phyloP scores from a whole-genome alignment of 2,329 filamentous ascomycete species.

The Ascochyta koolunga region DNA sequence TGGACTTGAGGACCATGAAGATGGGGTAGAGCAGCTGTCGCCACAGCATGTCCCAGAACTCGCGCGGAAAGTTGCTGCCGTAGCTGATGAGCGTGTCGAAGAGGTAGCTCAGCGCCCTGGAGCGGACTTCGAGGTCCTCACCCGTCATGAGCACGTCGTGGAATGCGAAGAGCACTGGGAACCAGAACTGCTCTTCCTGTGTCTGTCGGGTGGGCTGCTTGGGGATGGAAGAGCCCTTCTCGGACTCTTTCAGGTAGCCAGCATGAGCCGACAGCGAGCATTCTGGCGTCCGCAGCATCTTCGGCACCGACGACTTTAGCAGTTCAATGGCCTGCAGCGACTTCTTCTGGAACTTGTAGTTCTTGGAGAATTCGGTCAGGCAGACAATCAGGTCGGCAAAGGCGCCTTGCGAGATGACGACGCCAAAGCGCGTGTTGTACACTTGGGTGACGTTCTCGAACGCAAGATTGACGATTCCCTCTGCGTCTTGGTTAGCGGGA shows the following conservation, averaged over 20 bases:
- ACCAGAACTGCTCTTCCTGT: conserved; percentile 97
- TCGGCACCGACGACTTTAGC: conserved; percentile 88
- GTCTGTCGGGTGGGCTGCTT: conserved; percentile 78
- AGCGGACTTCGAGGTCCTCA: conserved; percentile 95
- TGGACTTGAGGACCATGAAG: conserved; percentile 95
- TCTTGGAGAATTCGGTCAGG: conserved; percentile 98
- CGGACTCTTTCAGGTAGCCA: conserved; percentile 57
- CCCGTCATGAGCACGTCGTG: conserved; percentile 99
- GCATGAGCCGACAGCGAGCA: conserved; percentile 80
- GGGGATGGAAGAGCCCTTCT: conserved; percentile 58
- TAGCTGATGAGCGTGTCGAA: conserved; percentile 92
- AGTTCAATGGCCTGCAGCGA: conserved; percentile 94
- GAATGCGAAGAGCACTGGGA: conserved; percentile 96
- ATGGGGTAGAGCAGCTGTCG: conserved; percentile 96
- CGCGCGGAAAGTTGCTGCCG: conserved; percentile 85
- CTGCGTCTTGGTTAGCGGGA: conserved; percentile 51
- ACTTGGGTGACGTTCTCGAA: conserved; percentile 97
- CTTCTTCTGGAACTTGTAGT: conserved; percentile 98
- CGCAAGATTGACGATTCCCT: conserved; percentile 93
- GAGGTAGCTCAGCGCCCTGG: conserved; percentile 86
- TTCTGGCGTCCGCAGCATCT: conserved; percentile 94
- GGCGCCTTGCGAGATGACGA: conserved; percentile 94
- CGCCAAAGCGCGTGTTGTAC: conserved; percentile 92
- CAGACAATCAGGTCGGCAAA: conserved; percentile 97
- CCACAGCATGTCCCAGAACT: conserved; percentile 99